Evolutionary conservation across 1,139 yeast species (phyloP).

Genomic region (Pichia sp.): DNA sequence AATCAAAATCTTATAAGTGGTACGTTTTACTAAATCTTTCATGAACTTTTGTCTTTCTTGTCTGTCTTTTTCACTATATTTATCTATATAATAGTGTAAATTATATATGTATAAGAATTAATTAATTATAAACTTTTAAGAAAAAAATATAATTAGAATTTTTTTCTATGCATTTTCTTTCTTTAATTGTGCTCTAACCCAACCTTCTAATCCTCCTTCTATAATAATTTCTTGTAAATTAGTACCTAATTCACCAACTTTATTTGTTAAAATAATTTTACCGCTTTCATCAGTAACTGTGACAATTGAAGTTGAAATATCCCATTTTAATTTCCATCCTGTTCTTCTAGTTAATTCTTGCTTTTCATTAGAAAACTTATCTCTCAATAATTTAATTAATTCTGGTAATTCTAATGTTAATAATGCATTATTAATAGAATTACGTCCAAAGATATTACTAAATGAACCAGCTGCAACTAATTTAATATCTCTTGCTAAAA

Average conservation of each 20-base stretch:
- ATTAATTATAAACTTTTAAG: too few species aligned
- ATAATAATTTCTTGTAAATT: conserved; percentile 94
- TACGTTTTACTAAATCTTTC: too few species aligned
- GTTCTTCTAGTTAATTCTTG: conserved; percentile 85
- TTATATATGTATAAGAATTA: too few species aligned
- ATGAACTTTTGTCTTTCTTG: too few species aligned
- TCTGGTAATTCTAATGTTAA: conserved; percentile 91
- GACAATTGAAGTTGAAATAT: conserved; percentile 78
- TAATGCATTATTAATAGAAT: conserved; percentile 91
- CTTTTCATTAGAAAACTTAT: conserved; percentile 46
- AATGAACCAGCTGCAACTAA: conserved; percentile 95
- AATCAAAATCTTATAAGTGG: conserved; percentile 42
- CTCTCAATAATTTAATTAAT: conserved; percentile 69
- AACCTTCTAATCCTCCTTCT: conserved; percentile 96
- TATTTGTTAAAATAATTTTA: conserved; percentile 61
- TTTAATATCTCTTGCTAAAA: conserved; percentile 87
- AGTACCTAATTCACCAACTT: conserved; percentile 93
- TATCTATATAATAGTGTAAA: too few species aligned
- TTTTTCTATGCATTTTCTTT: conserved; percentile 16
- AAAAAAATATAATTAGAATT: too few species aligned
- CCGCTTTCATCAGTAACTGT: conserved; percentile 67
- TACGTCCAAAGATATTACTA: conserved; percentile 93
- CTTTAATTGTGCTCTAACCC: conserved; percentile 79
- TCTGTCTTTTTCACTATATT: too few species aligned
- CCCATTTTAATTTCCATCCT: conserved; percentile 91